Percentiles rank a stretch among this genome's conserved stretches.
phyloP scores from a whole-genome alignment of 129 eudicot genomes.

The Flaveria sonorensis region DNA sequence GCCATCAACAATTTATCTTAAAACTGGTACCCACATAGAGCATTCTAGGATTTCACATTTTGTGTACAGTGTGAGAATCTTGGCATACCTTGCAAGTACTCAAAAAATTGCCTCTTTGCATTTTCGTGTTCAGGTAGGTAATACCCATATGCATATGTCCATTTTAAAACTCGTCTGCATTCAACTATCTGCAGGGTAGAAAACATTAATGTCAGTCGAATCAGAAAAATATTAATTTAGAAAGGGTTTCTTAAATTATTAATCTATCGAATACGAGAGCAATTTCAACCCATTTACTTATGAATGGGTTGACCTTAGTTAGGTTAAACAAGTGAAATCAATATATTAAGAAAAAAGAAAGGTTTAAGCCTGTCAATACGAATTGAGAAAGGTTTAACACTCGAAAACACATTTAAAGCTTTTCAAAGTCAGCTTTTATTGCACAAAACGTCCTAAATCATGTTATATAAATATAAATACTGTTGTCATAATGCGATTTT shows the following conservation, averaged over 20 bases:
- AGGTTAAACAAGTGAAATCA: background rate
- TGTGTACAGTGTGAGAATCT: background rate
- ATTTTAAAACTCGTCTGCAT: slow-evolving; percentile 82
- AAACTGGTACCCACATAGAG: background rate
- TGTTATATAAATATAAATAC: background rate
- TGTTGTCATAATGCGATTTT: background rate
- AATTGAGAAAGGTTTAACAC: too few relatives aligned
- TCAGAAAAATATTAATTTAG: too few relatives aligned
- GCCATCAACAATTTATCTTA: slow-evolving; percentile 1
- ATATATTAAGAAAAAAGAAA: background rate
- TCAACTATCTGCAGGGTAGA: slow-evolving; percentile 64
- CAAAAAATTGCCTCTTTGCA: slow-evolving; percentile 66
- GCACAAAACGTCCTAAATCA: background rate
- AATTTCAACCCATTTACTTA: background rate
- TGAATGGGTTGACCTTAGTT: background rate
- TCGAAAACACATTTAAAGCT: background rate
- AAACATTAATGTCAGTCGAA: background rate
- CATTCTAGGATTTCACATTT: background rate
- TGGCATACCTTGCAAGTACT: slow-evolving; percentile 68
- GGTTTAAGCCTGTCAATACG: too few relatives aligned
- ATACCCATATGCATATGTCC: slow-evolving; percentile 89
- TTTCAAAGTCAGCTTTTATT: background rate
- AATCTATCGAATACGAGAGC: background rate
- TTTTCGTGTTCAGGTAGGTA: slow-evolving; percentile 60
- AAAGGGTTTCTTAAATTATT: background rate